Base-by-base conservation (phyloP, 768 basidiomycete species). In the Suillus discolor region DNA sequence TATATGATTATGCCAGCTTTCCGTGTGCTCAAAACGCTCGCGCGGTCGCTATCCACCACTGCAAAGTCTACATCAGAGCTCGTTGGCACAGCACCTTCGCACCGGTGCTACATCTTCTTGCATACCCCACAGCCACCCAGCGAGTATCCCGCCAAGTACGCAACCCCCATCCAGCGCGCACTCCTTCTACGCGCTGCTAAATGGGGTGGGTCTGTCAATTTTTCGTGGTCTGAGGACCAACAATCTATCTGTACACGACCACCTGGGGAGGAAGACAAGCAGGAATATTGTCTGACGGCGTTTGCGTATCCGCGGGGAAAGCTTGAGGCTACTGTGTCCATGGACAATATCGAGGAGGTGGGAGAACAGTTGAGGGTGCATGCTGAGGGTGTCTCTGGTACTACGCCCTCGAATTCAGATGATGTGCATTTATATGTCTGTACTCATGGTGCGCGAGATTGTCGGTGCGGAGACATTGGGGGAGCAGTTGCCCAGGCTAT, bases 401-500 rank as follows among this genome's bases (percentile, higher is more conserved):
- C 12, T 16, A 28, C 31, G 2, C 18, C 41, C 5, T 55, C 34
- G 34, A 25, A 45, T 34, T 63, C 64, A n/a, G 65, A 83, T 25
- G 69, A 73, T 51, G 64, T 82, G 55, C 73, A 81, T 68, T 67
- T 92, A 20, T 91, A 89, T 70, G 86, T 95, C 1, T 95, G 93
- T 73, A 93, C 92, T 5, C 93, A 95, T 72, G 87, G 85, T 6
- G 81, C 84, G 47, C 83, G 92, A 60, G 93, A 94, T 72, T 96
- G 93, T 76, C 82, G 93, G 6, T 94, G 93, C 68, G 90, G 89
- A 2, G 82, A 89, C 13, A 82, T 75, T 25, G 93, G 93, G 0
- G 82, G 83, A 3, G 79, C 78, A 13, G 83, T 94, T 8, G 85
- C 81, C 3, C 77, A 77, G 0, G 82, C 87, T 3, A 72, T 96